Evolutionary conservation across 2,329 filamentous ascomycete species (phyloP), one percentile per base, ranked within the genome.

Genomic region (Colletotrichum paranaense): DNA sequence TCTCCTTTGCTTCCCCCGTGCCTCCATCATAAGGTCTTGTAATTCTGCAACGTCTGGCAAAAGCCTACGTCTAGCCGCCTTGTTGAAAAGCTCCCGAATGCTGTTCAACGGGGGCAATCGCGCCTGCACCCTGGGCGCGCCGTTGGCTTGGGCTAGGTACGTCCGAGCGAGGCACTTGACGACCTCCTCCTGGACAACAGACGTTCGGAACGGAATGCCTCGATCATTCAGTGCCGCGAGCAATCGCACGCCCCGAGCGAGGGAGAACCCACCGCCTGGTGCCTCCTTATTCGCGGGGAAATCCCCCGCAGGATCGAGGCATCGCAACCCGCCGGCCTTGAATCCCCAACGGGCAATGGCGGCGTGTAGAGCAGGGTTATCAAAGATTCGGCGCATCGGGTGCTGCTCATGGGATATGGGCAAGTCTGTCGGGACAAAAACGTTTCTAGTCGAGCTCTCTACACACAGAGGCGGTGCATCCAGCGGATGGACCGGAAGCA

Each of bases 361-460:
- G 1, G 80, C 79, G 65, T 88, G 80, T 24, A 88, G 69, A 30
- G 77, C 46, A 30, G 46, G 77, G 12, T 74, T 62, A 55, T 83
- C 79, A 74, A 90, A 89, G 24, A 90, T 80, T 49, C 81, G 81
- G 53, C 81, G 83, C 7, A 90, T 68, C 2, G 88, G 88, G 71
- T 90, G 88, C 14, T 82, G 76, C 1, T 79, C 80, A 65, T 85
- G 83, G 11, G 75, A 73, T 28, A 83, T 78, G 1, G 84, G 81
- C 14, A 89, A 78, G 67, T 89, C 87, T 30, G 77, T 78, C 19
- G 78, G 81, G 60, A 81, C 85, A 22, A 66, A 11, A n/a, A 62
- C 16, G 6, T 49, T 64, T 22, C 16, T 56, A 2, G 26, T 28
- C 19, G 22, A 57, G 28, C n/a, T 28, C 16, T 63, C 46, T 14